Conservation (phyloP, 257 asterid species). For the Mitragyna speciosa region DNA sequence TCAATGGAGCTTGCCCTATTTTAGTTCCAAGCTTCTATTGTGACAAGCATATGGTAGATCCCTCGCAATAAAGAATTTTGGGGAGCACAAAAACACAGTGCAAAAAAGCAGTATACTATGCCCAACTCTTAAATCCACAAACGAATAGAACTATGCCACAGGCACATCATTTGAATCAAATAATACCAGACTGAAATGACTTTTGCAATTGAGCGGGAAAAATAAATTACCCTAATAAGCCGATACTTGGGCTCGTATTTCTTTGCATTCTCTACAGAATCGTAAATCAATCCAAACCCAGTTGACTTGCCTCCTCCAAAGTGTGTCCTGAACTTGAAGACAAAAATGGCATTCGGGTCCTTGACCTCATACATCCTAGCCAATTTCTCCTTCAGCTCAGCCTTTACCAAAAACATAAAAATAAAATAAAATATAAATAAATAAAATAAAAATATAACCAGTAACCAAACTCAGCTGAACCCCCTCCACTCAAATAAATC, state of each 20-base stretch:
- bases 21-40: background rate
- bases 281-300: constrained; percentile 87
- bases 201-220: background rate
- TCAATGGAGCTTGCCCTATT: background rate
- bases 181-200: background rate
- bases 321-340: constrained; percentile 93
- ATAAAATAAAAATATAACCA: background rate
- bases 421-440: background rate
- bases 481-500: background rate
- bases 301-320: constrained; percentile 98
- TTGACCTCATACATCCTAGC: constrained; percentile 75
- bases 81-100: background rate
- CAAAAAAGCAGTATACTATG: background rate
- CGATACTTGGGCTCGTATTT: constrained; percentile 87
- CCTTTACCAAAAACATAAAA: constrained; percentile 32
- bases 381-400: constrained; percentile 81
- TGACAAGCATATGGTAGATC: background rate
- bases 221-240: constrained; percentile 69
- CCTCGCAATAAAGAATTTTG: background rate
- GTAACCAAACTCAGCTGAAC: background rate
- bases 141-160: background rate
- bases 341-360: constrained; percentile 77
- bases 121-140: background rate
- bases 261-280: constrained; percentile 86
- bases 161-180: background rate